Evolutionary conservation across 345 rosid species (phyloP).

Genomic region (Pugionium dolabratum): DNA sequence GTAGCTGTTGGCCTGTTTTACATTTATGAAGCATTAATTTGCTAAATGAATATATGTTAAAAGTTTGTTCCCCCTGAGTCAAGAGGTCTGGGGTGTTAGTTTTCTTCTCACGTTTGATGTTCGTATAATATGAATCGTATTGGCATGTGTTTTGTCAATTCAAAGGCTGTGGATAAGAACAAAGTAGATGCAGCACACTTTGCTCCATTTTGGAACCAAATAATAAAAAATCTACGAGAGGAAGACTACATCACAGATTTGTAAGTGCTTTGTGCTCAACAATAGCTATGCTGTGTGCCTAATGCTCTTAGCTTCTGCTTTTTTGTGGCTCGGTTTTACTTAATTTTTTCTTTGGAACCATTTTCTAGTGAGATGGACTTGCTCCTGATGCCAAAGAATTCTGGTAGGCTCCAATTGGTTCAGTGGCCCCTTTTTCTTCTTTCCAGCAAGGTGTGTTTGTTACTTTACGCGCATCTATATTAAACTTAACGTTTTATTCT

Average conservation of each 20-base stretch:
- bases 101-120: conserved; percentile 23
- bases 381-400: conserved; percentile 93
- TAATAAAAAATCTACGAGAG: conserved; percentile 78
- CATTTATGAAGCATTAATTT: conserved; percentile 4
- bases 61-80: conserved; percentile 8
- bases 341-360: conserved; percentile 15
- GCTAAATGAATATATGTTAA: conserved; percentile 5
- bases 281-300: conserved; percentile 18
- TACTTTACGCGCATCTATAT: conserved; percentile 19
- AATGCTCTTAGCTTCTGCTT: conserved; percentile 16
- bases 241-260: conserved; percentile 83
- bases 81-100: conserved; percentile 18
- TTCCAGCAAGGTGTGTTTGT: conserved; percentile 80
- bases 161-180: conserved; percentile 58
- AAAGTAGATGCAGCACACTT: conserved; percentile 84
- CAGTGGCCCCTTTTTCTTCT: conserved; percentile 99
- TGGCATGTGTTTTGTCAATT: conserved; percentile 17
- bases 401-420: conserved; percentile 73
- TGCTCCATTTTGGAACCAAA: conserved; percentile 97
- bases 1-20: conserved; percentile 31
- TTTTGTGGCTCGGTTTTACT: conserved; percentile 1
- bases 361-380: conserved; percentile 79
- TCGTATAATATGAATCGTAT: conserved; percentile 2
- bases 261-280: conserved; percentile 53
- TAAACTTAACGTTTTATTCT: conserved; percentile 6